Conservation (phyloP, 768 basidiomycete species). For the Calocera viscosa region DNA sequence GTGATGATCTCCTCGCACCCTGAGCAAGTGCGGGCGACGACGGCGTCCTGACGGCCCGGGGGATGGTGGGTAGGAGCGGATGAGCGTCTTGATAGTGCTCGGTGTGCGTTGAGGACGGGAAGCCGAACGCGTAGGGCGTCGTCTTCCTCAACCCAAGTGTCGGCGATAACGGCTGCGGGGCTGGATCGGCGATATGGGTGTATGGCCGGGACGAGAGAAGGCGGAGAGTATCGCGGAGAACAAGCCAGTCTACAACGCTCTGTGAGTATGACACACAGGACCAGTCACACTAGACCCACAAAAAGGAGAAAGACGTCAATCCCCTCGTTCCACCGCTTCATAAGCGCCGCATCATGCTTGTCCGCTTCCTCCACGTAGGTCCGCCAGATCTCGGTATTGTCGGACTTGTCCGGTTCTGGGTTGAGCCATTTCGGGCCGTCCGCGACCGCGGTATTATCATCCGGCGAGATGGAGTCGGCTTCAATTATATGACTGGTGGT, state of each 20-base stretch:
- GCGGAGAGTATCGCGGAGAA: conserved; percentile 21
- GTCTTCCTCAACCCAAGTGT: too few relatives aligned
- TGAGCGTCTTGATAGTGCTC: not conserved
- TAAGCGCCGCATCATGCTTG: conserved; percentile 26
- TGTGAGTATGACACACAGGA: too few relatives aligned
- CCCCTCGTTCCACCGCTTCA: conserved; percentile 32
- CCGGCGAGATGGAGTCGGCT: too few relatives aligned
- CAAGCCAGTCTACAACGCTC: too few relatives aligned
- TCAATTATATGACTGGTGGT: too few relatives aligned
- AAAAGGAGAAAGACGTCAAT: conserved; percentile 35
- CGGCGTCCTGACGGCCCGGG: not conserved
- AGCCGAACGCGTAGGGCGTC: too few relatives aligned
- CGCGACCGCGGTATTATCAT: too few relatives aligned
- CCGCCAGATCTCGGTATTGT: conserved; percentile 24
- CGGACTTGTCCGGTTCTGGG: too few relatives aligned
- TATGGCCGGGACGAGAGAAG: conserved; percentile 24
- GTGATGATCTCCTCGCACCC: conserved; percentile 44
- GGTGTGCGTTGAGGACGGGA: not conserved
- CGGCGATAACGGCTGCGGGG: too few relatives aligned
- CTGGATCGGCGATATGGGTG: too few relatives aligned
- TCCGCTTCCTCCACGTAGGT: conserved; percentile 29
- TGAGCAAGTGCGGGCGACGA: conserved; percentile 4
- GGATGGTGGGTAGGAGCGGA: not conserved
- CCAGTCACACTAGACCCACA: too few relatives aligned
- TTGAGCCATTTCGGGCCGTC: too few relatives aligned